Evolutionary conservation across 2,329 filamentous ascomycete genomes (phyloP).

Genomic region (Penicillium concentricum): DNA sequence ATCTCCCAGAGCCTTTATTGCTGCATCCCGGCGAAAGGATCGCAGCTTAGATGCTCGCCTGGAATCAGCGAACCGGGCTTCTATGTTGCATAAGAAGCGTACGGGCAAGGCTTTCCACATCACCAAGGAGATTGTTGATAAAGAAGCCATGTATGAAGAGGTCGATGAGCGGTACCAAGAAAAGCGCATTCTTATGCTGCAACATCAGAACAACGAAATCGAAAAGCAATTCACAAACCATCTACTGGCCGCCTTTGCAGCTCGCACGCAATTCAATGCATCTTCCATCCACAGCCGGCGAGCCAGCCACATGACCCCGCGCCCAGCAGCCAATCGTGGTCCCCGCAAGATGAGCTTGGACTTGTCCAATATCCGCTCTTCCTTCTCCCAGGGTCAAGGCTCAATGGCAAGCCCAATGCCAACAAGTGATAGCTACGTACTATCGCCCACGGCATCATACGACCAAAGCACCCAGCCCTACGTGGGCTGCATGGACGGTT

Average conservation of each 20-base stretch:
- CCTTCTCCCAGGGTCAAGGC: conserved; percentile 24
- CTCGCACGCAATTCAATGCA: conserved; percentile 14
- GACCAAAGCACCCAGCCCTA: conserved; percentile 26
- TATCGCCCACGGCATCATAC: conserved; percentile 28
- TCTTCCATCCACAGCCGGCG: conserved; percentile 30
- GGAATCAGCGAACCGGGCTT: conserved; percentile 82
- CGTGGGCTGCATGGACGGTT: conserved; percentile 20
- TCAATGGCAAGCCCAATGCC: conserved; percentile 30
- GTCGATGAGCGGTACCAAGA: conserved; percentile 71
- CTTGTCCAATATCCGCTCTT: conserved; percentile 30
- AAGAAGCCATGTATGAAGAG: conserved; percentile 96
- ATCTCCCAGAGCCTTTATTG: conserved; percentile 73
- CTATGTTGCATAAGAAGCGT: conserved; percentile 84
- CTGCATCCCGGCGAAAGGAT: conserved; percentile 82
- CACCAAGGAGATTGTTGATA: conserved; percentile 80
- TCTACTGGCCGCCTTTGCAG: conserved; percentile 36
- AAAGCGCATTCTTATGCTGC: conserved; percentile 40
- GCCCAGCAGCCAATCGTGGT: conserved; percentile 26
- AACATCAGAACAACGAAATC: conserved; percentile 39
- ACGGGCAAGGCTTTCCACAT: conserved; percentile 81
- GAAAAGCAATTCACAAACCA: conserved; percentile 40
- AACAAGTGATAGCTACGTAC: conserved; percentile 21
- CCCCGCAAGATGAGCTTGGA: conserved; percentile 39
- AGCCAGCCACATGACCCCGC: conserved; percentile 25
- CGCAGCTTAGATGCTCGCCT: conserved; percentile 83